Evolutionary conservation across 2,329 filamentous ascomycete genomes (phyloP), one percentile per base, ranked within the genome.

Genomic region (Arthrocladium fulminans): DNA sequence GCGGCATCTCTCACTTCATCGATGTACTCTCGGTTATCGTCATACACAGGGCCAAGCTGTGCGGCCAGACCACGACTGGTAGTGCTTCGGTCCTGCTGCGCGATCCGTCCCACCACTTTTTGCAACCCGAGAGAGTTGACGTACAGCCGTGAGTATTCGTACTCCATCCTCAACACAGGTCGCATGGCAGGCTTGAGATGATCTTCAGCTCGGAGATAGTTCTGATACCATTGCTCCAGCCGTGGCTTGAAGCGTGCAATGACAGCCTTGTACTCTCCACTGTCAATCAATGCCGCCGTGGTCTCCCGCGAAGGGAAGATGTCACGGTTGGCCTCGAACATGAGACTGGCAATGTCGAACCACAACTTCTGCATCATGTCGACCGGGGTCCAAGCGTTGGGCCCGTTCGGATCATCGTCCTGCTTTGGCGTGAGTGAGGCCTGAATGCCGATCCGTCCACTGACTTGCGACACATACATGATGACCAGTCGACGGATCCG

Each of bases 81-180:
- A n/a, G 51, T 53, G 12, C 51, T 50, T 29, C 51, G 49, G 25
- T 52, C 37, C 52, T 54, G 55, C 53, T 54, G 9, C 48, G 54
- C 66, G 32, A 47, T 27, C 23, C 39, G 44, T 10, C 96, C 90
- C 4, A 97, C 88, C 2, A 97, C 88, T 19, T 92, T 92, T 67
- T 98, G 92, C 1, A 98, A 72, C 2, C 89, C 89, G 1, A 98
- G 74, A 1, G 89, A 95, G 65, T 97, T 96, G 69, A 96, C 79
- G 62, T 97, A 97, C 44, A 96, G 56, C 12, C 69, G 69, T 66
- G 51, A 13, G 29, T 51, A 57, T 34, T 97, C 88, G 61, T 92
- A 96, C 69, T 98, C 92, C 56, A 97, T 96, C 6, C 81, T 84
- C 24, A 98, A 73, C 50, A 97, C 89, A 62, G 88, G 81, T 39